Base-by-base conservation (phyloP, 768 basidiomycete species). In the Auriscalpium microsporum region DNA sequence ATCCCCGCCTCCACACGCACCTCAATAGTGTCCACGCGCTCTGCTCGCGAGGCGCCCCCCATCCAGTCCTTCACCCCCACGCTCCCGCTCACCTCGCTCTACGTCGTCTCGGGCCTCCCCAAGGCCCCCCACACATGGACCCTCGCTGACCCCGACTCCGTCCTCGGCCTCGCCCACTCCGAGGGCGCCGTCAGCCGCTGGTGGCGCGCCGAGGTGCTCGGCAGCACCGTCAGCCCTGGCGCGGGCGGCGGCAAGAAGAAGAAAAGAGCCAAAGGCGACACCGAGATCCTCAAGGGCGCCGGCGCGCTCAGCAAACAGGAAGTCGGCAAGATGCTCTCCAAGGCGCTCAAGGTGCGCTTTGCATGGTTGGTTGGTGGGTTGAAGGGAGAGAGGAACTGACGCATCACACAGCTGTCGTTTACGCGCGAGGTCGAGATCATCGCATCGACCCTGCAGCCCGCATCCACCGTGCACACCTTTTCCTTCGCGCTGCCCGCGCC, bases 351-450 rank as follows among this genome's bases (percentile, higher is more conserved):
- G 80, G 90, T 89, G 56, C 55, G 69, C 63, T 37, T 40, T 28
- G 28, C 28, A 28, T 28, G 28, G 28, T 4, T 28, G 4, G 28
- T 28, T 28, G 28, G 4, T n/a, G n/a, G n/a, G n/a, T 28, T 28
- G 28, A 28, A 28, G 28, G 28, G 28, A 28, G 28, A 28, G 2
- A 7, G 28, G 21, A 23, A 21, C 45, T 58, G 50, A 46, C 37
- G 36, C 17, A 17, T 17, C 48, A 4, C 13, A 28, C 61, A 94
- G 90, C 83, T 94, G 46, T 91, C 91, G 8, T 94, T 94, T 69
- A 83, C 90, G 37, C 87, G 88, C 52, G 93, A 95, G 68, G 89
- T 94, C 45, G 92, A 94, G 68, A 86, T 97, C 54, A 88, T 97
- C 66, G 91, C 93, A 13, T 92, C 93, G n/a, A 91, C 92, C 0